Evolutionary conservation across 768 basidiomycete species (phyloP).

Genomic region (Lactarius evosmus): DNA sequence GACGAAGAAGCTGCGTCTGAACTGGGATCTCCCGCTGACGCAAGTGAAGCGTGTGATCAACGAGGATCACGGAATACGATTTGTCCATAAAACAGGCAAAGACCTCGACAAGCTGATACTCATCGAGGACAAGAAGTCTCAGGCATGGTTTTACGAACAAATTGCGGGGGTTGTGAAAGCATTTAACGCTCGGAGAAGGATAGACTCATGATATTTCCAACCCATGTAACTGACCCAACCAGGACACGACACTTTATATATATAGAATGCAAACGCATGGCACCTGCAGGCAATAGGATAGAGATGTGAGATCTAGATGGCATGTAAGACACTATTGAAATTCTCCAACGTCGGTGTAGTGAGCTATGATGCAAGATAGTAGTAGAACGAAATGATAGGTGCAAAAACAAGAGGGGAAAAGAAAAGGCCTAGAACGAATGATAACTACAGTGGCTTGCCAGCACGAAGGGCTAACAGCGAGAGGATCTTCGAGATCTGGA

Average conservation of each 20-base stretch:
- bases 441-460: too few species aligned
- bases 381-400: too few species aligned
- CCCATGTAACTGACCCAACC: conserved; percentile 7
- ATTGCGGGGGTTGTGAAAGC: conserved; percentile 72
- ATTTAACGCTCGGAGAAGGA: conserved; percentile 70
- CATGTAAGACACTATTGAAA: too few species aligned
- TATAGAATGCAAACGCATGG: conserved; percentile 17
- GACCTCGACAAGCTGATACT: conserved; percentile 74
- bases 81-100: conserved; percentile 73
- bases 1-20: conserved; percentile 77
- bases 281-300: background rate
- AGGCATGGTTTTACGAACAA: conserved; percentile 78
- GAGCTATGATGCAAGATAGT: too few species aligned
- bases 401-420: too few species aligned
- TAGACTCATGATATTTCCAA: conserved; percentile 45
- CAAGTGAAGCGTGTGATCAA: conserved; percentile 85
- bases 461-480: conserved; percentile 85
- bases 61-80: conserved; percentile 88
- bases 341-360: too few species aligned
- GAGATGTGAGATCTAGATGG: background rate
- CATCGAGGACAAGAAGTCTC: conserved; percentile 70
- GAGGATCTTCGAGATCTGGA: conserved; percentile 85
- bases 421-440: too few species aligned
- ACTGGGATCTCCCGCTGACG: conserved; percentile 89
- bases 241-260: conserved; percentile 11